These are phyloP conservation scores for Pseudofabraea citricarpa DNA, from an alignment of 2,329 filamentous ascomycete genomes.

Conservation along the genomic window DNA sequence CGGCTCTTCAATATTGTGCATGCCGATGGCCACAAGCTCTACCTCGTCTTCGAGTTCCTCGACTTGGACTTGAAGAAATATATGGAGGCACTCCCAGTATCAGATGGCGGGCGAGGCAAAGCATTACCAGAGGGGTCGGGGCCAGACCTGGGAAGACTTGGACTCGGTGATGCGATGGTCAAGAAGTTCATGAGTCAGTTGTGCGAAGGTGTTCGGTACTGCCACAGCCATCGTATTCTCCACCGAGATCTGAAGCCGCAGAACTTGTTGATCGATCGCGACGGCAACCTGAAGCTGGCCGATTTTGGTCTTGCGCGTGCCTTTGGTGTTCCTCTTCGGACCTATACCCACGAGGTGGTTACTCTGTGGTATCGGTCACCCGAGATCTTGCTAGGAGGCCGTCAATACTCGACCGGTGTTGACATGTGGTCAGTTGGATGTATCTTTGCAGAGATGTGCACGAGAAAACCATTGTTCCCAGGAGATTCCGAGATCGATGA, in stretches of 20 bases:
- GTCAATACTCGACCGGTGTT: conserved; percentile 89
- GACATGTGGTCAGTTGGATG: conserved; percentile 96
- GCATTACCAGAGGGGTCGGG: conserved; percentile 74
- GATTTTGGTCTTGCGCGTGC: conserved; percentile 88
- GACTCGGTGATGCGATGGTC: conserved; percentile 74
- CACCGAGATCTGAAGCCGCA: conserved; percentile 89
- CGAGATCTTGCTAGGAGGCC: conserved; percentile 83
- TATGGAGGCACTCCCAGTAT: conserved; percentile 85
- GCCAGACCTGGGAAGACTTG: conserved; percentile 58
- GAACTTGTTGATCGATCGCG: conserved; percentile 79
- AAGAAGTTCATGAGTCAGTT: conserved; percentile 93
- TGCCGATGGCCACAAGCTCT: conserved; percentile 90
- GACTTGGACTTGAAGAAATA: conserved; percentile 93
- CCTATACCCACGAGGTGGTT: conserved; percentile 93
- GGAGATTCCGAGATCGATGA: conserved; percentile 92
- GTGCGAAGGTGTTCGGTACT: conserved; percentile 79
- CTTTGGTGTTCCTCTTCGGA: conserved; percentile 85
- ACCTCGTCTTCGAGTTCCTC: conserved; percentile 88
- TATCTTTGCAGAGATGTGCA: conserved; percentile 97
- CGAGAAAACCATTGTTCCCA: conserved; percentile 85
- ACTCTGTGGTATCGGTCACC: conserved; percentile 91
- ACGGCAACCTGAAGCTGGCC: conserved; percentile 84
- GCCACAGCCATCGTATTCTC: conserved; percentile 81
- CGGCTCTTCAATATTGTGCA: conserved; percentile 88
- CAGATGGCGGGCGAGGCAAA: conserved; percentile 80